Base-by-base conservation (phyloP, 257 asterid species). In the Solanum lignicaule region DNA sequence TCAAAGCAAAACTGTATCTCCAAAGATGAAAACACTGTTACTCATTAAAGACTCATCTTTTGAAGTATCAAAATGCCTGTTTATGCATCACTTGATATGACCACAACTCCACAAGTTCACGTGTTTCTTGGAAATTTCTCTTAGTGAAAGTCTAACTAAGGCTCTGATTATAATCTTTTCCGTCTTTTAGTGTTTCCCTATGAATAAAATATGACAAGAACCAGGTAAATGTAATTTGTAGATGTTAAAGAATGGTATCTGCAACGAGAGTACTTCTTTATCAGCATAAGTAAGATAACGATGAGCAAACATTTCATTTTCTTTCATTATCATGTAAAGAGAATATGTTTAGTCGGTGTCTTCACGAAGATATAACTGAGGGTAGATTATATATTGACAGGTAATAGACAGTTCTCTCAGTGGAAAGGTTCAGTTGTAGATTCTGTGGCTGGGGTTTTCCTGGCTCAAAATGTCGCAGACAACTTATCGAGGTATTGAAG, bases 391-490 rank as follows among this genome's bases (percentile, higher is more conserved):
- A 29, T 55, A 46, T 87, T 89, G 78, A 83, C 91, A 94, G 96
- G 98, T 52, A 93, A 94, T 87, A 92, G 95, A 43, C 94, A 92
- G 27, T 94, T 95, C 89, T 91, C 95, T 31, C 95, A 93, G 6
- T 95, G 96, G 98, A 94, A 95, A 89, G 98, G 98, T 35, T 95
- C 98, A 43, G 93, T 95, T 27, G 93, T 95, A 78, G 98, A 94
- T 89, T 95, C 96, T 1, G 96, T 94, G 29, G 92, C 94, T 87
- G 98, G 98, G 87, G 96, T 93, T 87, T 95, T 94, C 88, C 92
- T 95, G 62, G 91, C 98, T 73, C 98, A 94, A 90, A 95, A 95
- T 89, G 98, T 95, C 68, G 90, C 95, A 3, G 98, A 95, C 87
- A 94, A 93, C 90, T 91, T 94, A 55, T 95, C 98, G 86, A 95